phyloP scores from a whole-genome alignment of 1,284 basidiomycete genomes.

The Melampsora larici-populina region DNA sequence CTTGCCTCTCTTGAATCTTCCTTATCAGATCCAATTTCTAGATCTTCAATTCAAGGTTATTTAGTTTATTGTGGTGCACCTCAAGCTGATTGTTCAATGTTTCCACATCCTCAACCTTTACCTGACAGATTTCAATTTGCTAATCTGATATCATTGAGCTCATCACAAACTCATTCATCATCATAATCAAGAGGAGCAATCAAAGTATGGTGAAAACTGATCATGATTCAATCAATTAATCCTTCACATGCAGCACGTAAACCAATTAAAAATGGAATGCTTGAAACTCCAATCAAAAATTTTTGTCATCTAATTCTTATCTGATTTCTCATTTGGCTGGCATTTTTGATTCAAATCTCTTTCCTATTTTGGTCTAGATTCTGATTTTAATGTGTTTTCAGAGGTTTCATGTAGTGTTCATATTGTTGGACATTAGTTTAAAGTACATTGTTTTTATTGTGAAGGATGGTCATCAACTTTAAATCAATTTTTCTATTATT shows the following conservation, averaged over 20 bases:
- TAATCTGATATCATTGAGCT: background rate
- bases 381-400: background rate
- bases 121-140: background rate
- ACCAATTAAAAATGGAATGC: too few species aligned
- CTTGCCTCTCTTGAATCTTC: too few species aligned
- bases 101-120: background rate
- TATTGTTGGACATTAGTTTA: conserved; percentile 27
- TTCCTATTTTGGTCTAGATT: too few species aligned
- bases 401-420: conserved; percentile 3
- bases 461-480: background rate
- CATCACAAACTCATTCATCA: background rate
- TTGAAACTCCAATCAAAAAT: background rate
- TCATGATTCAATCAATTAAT: conserved; percentile 4
- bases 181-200: background rate
- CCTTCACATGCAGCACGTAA: background rate
- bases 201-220: conserved; percentile 16
- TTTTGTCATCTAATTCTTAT: conserved; percentile 8
- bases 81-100: too few species aligned
- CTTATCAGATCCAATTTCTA: background rate
- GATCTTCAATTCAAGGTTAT: background rate
- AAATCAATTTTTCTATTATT: conserved; percentile 11
- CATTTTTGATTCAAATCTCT: conserved; percentile 9
- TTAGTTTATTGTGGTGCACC: conserved; percentile 32
- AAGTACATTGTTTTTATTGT: conserved; percentile 6
- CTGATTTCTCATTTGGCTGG: conserved; percentile 11